Evolutionary conservation across 306 rosid species (phyloP), one percentile per base, ranked within the genome.

Genomic region (Cucurbita ficifolia): DNA sequence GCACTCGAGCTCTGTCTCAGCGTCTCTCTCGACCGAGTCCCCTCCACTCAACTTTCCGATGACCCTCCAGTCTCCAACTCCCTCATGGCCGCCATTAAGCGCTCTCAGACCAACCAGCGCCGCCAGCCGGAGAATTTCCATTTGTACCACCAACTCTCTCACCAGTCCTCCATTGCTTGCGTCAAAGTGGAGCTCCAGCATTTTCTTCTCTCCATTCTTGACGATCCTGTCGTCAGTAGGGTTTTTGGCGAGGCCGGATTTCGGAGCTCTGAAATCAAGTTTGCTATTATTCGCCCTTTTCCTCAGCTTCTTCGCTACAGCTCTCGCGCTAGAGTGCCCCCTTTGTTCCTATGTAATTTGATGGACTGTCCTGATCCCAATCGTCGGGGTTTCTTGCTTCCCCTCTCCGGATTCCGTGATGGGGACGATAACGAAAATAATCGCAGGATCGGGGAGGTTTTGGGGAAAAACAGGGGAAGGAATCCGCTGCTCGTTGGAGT

Each of bases 21-120:
- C 24, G 97, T 95, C 9, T 91, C 97, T 1, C 86, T 95, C 0
- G 99, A 95, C 76, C 90, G 99, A 11, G 83, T 88, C 11, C 83
- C 96, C 0, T 89, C 97, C 78, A 76, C 83, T 83, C 88, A 79
- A 68, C 63, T 69, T 38, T 9, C 78, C 36, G 75, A 86, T 10
- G 96, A 91, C 75, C 99, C 99, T 1, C 99, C 99, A 0, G 88
- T 95, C 0, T 95, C 99, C 2, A 95, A 95, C 83, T 95, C 99
- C 0, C 92, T 95, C 84, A 91, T 89, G 99, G 99, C 99, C 0
- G 99, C 99, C 58, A 83, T 95, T 14, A 95, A 95, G 56, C 91
- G 99, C 7, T 95, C 99, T 4, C 99, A 95, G 72, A 97, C 99
- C 4, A 95, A 89, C 87, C 99, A 95, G 64, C 74, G 99, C 1